Evolutionary conservation across 1,139 yeast species (phyloP).

Genomic region (Pichia sorboxylosa): DNA sequence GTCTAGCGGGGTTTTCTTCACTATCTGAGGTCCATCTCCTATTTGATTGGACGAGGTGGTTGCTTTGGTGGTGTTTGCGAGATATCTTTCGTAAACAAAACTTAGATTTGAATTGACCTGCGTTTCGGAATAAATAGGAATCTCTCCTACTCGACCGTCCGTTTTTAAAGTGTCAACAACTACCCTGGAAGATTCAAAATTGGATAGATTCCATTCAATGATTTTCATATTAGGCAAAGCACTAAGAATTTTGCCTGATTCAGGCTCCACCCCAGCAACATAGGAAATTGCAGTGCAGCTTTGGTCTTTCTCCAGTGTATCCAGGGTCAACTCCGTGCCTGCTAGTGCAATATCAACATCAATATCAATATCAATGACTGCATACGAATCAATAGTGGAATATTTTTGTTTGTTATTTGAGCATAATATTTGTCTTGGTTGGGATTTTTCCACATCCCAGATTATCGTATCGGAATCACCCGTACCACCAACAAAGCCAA

Average conservation of each 20-base stretch:
- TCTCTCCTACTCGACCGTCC: conserved; percentile 3
- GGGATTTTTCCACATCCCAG: conserved; percentile 65
- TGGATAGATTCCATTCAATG: conserved; percentile 37
- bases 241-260: conserved; percentile 19
- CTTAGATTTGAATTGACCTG: conserved; percentile 27
- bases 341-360: conserved; percentile 18
- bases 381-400: conserved; percentile 28
- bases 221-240: conserved; percentile 32
- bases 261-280: conserved; percentile 12
- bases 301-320: conserved; percentile 13
- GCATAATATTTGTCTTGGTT: conserved; percentile 47
- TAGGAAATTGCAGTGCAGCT: conserved; percentile 23
- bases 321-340: conserved; percentile 17
- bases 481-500: conserved; percentile 59
- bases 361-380: conserved; percentile 24
- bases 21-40: conserved; percentile 11
- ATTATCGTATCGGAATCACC: conserved; percentile 48
- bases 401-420: conserved; percentile 22
- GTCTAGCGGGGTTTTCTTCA: conserved; percentile 34
- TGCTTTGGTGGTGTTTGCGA: no score
- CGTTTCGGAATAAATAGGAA: conserved; percentile 24
- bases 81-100: conserved; percentile 24
- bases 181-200: conserved; percentile 30
- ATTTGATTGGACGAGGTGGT: neutral
- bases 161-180: conserved; percentile 22